Conservation (phyloP, 202 grass and related monocot genomes). For the Bolboschoenoplectus hybrid region DNA sequence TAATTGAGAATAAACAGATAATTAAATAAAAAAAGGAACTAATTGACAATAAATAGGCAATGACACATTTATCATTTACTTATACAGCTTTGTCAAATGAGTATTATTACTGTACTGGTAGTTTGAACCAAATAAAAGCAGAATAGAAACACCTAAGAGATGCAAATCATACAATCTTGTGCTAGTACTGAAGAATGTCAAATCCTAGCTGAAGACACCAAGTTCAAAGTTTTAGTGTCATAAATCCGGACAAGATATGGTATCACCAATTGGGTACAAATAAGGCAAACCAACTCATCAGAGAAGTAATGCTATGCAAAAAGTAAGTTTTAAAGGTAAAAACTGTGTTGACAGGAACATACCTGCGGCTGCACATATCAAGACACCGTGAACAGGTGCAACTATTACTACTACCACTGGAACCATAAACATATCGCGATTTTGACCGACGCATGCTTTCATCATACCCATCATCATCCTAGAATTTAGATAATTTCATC, state of each 20-base stretch:
- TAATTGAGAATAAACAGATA: slow-evolving; percentile 3
- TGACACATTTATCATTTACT: background rate
- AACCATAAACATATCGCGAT: slow-evolving; percentile 67
- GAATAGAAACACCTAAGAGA: slow-evolving; percentile 9
- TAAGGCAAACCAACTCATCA: background rate
- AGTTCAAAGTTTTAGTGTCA: background rate
- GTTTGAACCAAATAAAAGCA: slow-evolving; percentile 17
- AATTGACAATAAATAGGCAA: slow-evolving; percentile 1
- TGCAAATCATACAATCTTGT: slow-evolving; percentile 17
- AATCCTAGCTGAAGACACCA: background rate
- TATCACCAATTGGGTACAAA: background rate
- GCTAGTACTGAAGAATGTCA: background rate
- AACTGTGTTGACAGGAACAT: background rate
- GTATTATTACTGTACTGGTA: slow-evolving; percentile 10
- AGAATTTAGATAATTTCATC: background rate
- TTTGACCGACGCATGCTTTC: slow-evolving; percentile 71
- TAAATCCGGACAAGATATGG: background rate
- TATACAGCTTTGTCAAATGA: slow-evolving; percentile 17
- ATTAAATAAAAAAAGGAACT: background rate
- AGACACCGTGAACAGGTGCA: slow-evolving; percentile 40
- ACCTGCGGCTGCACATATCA: slow-evolving; percentile 33
- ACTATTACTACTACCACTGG: slow-evolving; percentile 40
- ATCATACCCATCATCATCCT: slow-evolving; percentile 55
- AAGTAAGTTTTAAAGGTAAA: background rate
- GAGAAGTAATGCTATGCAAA: background rate